These are phyloP conservation scores for Trypethelium eluteriae DNA, from an alignment of 495 filamentous ascomycete genomes.

Conservation along the genomic window DNA sequence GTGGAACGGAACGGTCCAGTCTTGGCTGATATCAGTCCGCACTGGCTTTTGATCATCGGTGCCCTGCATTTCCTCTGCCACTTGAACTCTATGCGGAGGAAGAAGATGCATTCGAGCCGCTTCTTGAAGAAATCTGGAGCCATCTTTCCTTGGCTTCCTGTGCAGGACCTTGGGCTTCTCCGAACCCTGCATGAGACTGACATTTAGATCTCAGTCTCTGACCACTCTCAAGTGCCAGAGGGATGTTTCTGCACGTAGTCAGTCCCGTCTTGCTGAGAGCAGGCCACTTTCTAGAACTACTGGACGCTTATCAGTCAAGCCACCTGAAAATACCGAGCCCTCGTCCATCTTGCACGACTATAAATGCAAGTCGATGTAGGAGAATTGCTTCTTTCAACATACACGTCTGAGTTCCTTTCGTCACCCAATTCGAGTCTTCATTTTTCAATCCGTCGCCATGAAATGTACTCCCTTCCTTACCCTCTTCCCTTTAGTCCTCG, in stretches of 20 bases:
- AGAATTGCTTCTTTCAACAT: neutral
- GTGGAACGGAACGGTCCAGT: neutral
- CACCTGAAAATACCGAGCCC: no score
- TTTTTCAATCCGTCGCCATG: slow-evolving; percentile 1
- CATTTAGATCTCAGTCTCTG: neutral
- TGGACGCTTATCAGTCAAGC: no score
- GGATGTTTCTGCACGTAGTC: neutral
- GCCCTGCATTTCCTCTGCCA: neutral
- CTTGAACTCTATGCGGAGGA: neutral
- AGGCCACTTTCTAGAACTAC: neutral
- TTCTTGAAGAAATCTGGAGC: neutral
- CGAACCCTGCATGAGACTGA: neutral
- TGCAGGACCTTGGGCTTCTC: neutral
- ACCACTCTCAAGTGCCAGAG: neutral
- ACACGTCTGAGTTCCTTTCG: neutral
- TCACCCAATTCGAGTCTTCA: neutral
- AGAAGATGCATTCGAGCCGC: neutral
- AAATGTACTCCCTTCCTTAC: neutral
- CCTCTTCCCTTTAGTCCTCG: slow-evolving; percentile 7
- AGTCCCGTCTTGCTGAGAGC: neutral
- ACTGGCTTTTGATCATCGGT: neutral
- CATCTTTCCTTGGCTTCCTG: neutral
- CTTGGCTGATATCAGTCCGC: neutral
- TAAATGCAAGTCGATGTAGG: no score
- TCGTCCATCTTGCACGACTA: no score